Evolutionary conservation across 2,329 filamentous ascomycete genomes (phyloP).

Genomic region (Atkinsonella texensis): DNA sequence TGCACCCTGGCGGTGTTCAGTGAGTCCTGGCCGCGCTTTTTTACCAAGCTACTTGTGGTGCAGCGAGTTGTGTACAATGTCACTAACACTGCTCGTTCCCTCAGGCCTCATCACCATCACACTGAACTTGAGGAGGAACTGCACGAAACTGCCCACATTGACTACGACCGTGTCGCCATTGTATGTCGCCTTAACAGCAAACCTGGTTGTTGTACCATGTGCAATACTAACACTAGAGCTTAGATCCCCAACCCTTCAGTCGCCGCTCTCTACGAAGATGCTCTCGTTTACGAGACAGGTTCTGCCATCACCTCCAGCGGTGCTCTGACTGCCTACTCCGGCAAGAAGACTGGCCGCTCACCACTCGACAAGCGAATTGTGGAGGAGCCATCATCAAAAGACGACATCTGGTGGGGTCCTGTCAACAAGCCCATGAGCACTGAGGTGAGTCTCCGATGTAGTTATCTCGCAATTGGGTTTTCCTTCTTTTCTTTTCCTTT

Average conservation of each 20-base stretch:
- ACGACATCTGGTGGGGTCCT: constrained; percentile 96
- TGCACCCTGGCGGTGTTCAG: constrained; percentile 85
- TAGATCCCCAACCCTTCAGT: constrained; percentile 86
- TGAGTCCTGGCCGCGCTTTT: constrained; percentile 39
- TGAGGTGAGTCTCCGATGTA: constrained; percentile 51
- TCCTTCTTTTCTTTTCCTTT: too few species aligned
- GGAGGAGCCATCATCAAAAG: constrained; percentile 76
- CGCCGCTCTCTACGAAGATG: constrained; percentile 95
- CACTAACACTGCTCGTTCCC: constrained; percentile 12
- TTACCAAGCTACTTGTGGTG: neutral
- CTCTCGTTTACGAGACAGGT: constrained; percentile 86
- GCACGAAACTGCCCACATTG: constrained; percentile 95
- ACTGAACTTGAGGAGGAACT: constrained; percentile 96
- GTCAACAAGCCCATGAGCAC: constrained; percentile 98
- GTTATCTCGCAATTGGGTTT: constrained; percentile 2
- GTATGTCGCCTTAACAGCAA: constrained; percentile 38
- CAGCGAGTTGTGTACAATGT: neutral
- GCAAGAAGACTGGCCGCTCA: constrained; percentile 94
- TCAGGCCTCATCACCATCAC: constrained; percentile 72
- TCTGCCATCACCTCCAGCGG: constrained; percentile 94
- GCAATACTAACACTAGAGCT: neutral
- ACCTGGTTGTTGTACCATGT: neutral
- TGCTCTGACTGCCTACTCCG: constrained; percentile 93
- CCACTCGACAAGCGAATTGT: constrained; percentile 97
- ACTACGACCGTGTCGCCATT: constrained; percentile 97